phyloP scores from a whole-genome alignment of 805 yeast species.

The Candida hungchunana region DNA sequence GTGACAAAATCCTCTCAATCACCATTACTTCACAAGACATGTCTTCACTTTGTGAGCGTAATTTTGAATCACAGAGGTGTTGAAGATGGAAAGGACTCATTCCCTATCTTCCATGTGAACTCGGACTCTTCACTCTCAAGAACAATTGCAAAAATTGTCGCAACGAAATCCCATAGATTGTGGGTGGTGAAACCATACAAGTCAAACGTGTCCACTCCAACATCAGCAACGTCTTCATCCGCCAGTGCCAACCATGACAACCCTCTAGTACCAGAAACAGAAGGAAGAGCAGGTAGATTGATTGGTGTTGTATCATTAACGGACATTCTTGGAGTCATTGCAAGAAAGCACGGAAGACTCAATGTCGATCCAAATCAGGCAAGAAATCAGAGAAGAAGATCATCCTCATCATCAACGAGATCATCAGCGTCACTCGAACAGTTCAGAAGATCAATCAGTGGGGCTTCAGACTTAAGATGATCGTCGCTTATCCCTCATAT shows the following conservation, averaged over 20 bases:
- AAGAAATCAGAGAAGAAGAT: slow-evolving; percentile 79
- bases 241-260: slow-evolving; percentile 25
- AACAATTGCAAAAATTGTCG: slow-evolving; percentile 91
- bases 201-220: slow-evolving; percentile 20
- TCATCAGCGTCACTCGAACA: slow-evolving; percentile 32
- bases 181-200: slow-evolving; percentile 71
- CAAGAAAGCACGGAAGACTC: slow-evolving; percentile 62
- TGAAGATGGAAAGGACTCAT: slow-evolving; percentile 92
- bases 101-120: slow-evolving; percentile 93
- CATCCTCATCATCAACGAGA: slow-evolving; percentile 30
- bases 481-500: no score
- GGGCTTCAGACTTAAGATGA: slow-evolving; percentile 30
- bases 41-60: slow-evolving; percentile 82
- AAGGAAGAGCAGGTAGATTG: slow-evolving; percentile 70
- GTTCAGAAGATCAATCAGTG: slow-evolving; percentile 39
- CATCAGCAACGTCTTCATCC: slow-evolving; percentile 22
- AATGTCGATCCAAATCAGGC: slow-evolving; percentile 80
- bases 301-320: slow-evolving; percentile 91
- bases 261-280: slow-evolving; percentile 31
- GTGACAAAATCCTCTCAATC: slow-evolving; percentile 86
- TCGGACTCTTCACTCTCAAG: slow-evolving; percentile 75
- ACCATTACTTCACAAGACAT: slow-evolving; percentile 73
- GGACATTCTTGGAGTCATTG: slow-evolving; percentile 79
- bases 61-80: slow-evolving; percentile 85
- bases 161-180: slow-evolving; percentile 87